These are phyloP conservation scores for Forsythia suspensa DNA, from an alignment of 257 asterid genomes.

Conservation along the genomic window DNA sequence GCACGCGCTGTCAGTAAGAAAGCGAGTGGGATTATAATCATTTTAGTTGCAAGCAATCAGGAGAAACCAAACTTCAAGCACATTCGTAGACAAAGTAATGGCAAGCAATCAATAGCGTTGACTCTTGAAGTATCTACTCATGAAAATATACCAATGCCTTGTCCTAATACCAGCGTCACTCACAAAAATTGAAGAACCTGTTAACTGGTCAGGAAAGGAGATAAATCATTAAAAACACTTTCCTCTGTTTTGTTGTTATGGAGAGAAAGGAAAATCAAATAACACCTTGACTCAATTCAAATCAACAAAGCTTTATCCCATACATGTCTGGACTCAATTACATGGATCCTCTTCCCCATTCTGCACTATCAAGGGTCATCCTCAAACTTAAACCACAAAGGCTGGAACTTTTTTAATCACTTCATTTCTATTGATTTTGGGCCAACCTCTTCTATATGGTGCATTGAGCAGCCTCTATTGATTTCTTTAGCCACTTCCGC, in stretches of 20 bases:
- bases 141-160: neutral
- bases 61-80: neutral
- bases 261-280: neutral
- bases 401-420: too few relatives aligned
- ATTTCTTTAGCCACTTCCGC: neutral
- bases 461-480: neutral
- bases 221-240: neutral
- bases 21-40: neutral
- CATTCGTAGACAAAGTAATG: neutral
- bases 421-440: too few relatives aligned
- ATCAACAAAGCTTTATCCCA: neutral
- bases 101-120: neutral
- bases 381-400: too few relatives aligned
- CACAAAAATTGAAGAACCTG: neutral
- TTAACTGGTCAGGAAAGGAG: neutral
- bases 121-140: neutral
- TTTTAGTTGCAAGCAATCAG: neutral
- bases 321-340: neutral
- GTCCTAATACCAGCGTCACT: neutral
- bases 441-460: neutral
- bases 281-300: neutral
- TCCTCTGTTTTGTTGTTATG: neutral
- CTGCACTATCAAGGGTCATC: too few relatives aligned
- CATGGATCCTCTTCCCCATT: neutral
- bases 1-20: constrained; percentile 50